These are phyloP conservation scores for Populus tomentosa DNA, from an alignment of 441 rosid species.

Conservation along the genomic window DNA sequence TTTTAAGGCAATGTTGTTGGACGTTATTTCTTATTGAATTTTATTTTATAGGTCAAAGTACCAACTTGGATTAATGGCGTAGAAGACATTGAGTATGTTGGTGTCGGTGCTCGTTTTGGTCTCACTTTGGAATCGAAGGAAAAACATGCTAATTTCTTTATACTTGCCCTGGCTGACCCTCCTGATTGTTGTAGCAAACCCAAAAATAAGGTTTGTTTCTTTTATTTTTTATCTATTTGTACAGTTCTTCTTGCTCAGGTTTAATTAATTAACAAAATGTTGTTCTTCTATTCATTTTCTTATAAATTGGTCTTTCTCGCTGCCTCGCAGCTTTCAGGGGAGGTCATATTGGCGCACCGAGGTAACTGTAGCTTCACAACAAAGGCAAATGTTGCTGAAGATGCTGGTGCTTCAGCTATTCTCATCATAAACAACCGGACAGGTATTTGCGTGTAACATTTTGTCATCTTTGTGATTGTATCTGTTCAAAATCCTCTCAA, in stretches of 20 bases:
- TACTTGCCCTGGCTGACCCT: constrained; percentile 79
- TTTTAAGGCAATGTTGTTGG: background rate
- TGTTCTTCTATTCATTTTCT: background rate
- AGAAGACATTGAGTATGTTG: constrained; percentile 84
- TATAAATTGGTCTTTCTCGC: constrained; percentile 14
- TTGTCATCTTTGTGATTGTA: background rate
- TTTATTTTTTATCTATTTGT: background rate
- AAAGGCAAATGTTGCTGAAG: constrained; percentile 82
- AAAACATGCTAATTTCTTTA: constrained; percentile 71
- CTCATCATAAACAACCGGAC: constrained; percentile 79
- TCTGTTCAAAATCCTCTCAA: background rate
- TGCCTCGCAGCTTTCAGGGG: constrained; percentile 65
- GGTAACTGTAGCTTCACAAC: constrained; percentile 89
- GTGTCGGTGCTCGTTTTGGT: constrained; percentile 98
- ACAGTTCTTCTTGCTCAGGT: background rate
- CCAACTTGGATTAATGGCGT: constrained; percentile 86
- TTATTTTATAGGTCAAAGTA: constrained; percentile 68
- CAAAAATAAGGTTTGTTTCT: constrained; percentile 55
- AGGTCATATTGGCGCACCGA: constrained; percentile 78
- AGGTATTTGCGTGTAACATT: constrained; percentile 36
- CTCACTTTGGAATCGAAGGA: constrained; percentile 78
- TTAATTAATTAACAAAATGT: background rate
- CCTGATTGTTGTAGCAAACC: constrained; percentile 74
- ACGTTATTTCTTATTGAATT: background rate
- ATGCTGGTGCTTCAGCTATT: constrained; percentile 87